A percentile compares a stretch with the other conserved stretches of the same genome.
Conservation (phyloP, 192 early-diverging fungal species). For the Podila verticillata region DNA sequence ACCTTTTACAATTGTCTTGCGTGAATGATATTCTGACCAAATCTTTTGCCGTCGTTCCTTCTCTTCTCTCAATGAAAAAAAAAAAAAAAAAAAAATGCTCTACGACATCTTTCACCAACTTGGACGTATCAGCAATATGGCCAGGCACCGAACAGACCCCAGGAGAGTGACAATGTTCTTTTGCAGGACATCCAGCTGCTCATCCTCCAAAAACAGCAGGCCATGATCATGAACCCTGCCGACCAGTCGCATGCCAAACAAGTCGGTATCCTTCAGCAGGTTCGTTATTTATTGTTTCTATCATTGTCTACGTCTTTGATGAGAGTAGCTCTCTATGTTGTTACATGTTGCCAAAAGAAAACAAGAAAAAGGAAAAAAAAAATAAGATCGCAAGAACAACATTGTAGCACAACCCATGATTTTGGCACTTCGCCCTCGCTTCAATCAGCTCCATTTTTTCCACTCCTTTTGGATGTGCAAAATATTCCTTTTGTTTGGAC, state of each 20-base stretch:
- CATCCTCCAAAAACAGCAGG: slow-evolving; percentile 37
- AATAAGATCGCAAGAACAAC: slow-evolving; percentile 9
- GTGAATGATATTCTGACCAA: too few relatives aligned
- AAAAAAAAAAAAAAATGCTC: too few relatives aligned
- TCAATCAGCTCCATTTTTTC: too few relatives aligned
- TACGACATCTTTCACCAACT: too few relatives aligned
- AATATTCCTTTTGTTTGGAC: slow-evolving; percentile 40
- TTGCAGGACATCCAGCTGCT: slow-evolving; percentile 42
- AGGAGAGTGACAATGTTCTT: slow-evolving; percentile 21
- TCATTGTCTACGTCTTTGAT: not conserved
- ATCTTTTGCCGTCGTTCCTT: too few relatives aligned
- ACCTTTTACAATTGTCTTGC: too few relatives aligned
- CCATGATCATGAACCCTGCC: slow-evolving; percentile 32
- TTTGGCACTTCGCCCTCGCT: too few relatives aligned
- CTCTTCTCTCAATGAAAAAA: too few relatives aligned
- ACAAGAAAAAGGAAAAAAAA: slow-evolving; percentile 13
- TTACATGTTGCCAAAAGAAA: not conserved
- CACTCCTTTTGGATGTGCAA: not conserved
- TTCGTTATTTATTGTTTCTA: not conserved
- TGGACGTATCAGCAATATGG: too few relatives aligned
- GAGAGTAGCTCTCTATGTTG: slow-evolving; percentile 6
- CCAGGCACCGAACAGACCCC: not conserved
- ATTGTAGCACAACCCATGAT: too few relatives aligned
- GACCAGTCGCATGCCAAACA: slow-evolving; percentile 38
- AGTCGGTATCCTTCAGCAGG: slow-evolving; percentile 41